phyloP scores from a whole-genome alignment of 108 stramenopile species.

The Pelagomonas calceolata region DNA sequence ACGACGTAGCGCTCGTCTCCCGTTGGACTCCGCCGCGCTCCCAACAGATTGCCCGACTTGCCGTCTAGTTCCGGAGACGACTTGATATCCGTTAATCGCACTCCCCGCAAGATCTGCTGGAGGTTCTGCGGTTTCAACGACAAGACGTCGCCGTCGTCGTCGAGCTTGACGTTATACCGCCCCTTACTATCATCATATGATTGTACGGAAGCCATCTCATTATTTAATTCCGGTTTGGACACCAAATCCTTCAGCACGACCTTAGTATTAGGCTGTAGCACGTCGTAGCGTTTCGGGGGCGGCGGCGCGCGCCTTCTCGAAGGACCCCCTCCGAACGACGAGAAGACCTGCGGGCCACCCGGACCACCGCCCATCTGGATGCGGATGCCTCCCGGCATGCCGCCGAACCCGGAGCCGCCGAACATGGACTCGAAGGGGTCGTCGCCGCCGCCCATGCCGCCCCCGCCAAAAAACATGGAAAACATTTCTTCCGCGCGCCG shows the following conservation, averaged over 20 bases:
- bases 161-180: neutral
- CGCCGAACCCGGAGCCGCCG: neutral
- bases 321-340: neutral
- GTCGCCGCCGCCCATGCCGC: too few relatives aligned
- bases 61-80: neutral
- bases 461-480: neutral
- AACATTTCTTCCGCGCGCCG: neutral
- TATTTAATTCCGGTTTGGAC: neutral
- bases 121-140: neutral
- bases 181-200: neutral
- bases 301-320: neutral
- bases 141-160: neutral
- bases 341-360: neutral
- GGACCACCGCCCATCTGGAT: neutral
- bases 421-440: neutral
- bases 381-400: neutral
- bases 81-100: neutral
- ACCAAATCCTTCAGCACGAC: neutral
- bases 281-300: neutral
- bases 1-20: neutral
- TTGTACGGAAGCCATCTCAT: neutral
- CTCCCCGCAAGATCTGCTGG: neutral
- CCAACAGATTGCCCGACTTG: neutral
- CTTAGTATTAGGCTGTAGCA: too few relatives aligned
- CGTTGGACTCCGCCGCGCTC: neutral